Conservation (phyloP, 1,284 basidiomycete genomes). For the Ceratobasidium sp. region DNA sequence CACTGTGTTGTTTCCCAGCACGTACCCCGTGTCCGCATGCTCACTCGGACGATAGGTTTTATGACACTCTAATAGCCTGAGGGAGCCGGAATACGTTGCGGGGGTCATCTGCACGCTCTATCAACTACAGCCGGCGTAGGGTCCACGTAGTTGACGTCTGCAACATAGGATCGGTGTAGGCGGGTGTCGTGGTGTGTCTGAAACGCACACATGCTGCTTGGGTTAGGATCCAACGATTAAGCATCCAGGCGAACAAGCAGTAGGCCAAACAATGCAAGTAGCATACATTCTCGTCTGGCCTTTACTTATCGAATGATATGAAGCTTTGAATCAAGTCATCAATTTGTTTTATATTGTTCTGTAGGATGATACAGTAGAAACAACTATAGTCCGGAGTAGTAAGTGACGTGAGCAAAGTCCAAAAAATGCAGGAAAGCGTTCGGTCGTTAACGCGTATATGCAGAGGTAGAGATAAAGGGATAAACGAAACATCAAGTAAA, state of each 20-base stretch:
- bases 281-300: neutral
- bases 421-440: neutral
- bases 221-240: slow-evolving; percentile 40
- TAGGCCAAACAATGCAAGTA: slow-evolving; percentile 26
- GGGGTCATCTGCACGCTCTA: slow-evolving; percentile 41
- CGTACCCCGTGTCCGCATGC: too few species aligned
- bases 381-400: neutral
- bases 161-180: slow-evolving; percentile 43
- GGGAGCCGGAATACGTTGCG: slow-evolving; percentile 44
- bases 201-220: slow-evolving; percentile 27
- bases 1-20: too few species aligned
- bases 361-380: too few species aligned
- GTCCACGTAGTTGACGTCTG: slow-evolving; percentile 42
- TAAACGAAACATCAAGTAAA: too few species aligned
- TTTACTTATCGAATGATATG: slow-evolving; percentile 9
- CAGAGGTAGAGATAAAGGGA: neutral
- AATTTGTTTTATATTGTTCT: neutral
- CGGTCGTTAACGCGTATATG: neutral
- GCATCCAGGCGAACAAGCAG: slow-evolving; percentile 59
- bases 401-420: neutral
- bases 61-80: slow-evolving; percentile 40
- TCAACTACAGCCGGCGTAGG: slow-evolving; percentile 8
- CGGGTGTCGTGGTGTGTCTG: too few species aligned
- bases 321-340: neutral
- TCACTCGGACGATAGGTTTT: too few species aligned